Evolutionary conservation across 129 eudicot genomes (phyloP).

Genomic region (Pittosporum tobira): DNA sequence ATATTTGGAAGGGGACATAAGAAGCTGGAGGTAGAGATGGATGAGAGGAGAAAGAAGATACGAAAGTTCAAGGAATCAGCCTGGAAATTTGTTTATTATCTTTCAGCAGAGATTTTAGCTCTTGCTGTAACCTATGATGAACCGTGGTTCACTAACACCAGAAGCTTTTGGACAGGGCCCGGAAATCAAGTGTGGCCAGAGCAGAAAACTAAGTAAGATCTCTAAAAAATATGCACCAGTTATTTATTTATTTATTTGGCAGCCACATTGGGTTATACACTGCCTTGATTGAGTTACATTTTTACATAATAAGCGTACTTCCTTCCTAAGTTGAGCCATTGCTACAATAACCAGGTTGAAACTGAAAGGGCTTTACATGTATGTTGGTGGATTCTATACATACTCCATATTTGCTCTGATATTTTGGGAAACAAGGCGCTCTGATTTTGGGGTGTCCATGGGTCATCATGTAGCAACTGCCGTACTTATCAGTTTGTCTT

Average conservation of each 20-base stretch:
- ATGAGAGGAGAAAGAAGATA: conserved; percentile 45
- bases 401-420: conserved; percentile 81
- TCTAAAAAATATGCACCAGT: neutral
- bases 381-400: conserved; percentile 64
- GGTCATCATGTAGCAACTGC: conserved; percentile 70
- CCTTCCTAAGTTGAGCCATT: conserved; percentile 1
- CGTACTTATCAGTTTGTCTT: conserved; percentile 60
- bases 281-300: neutral
- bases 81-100: conserved; percentile 81
- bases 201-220: conserved; percentile 61
- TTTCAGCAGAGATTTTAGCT: conserved; percentile 73
- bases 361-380: conserved; percentile 73
- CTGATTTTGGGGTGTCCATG: conserved; percentile 93
- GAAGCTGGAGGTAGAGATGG: conserved; percentile 26
- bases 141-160: conserved; percentile 82
- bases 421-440: conserved; percentile 94
- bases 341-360: conserved; percentile 42
- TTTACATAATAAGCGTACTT: neutral
- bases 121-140: conserved; percentile 66
- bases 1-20: conserved; percentile 37
- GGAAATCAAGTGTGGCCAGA: conserved; percentile 83
- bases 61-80: conserved; percentile 84
- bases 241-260: too few species aligned
- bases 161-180: conserved; percentile 65
- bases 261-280: neutral